These are phyloP conservation scores for Ascoidea asiatica DNA, from an alignment of 805 yeast genomes.

Conservation along the genomic window DNA sequence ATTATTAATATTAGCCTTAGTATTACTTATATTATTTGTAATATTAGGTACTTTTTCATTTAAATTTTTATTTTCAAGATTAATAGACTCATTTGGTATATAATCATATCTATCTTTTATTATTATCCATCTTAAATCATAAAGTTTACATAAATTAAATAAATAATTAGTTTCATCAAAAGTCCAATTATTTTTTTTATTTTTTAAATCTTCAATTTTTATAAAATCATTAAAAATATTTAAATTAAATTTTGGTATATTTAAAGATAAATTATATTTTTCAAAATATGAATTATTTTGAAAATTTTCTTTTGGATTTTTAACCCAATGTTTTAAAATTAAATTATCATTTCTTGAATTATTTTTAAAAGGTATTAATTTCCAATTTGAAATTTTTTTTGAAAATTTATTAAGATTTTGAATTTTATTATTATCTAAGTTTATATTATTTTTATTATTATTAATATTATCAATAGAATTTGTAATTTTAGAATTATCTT, in stretches of 20 bases:
- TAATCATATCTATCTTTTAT: slow-evolving; percentile 46
- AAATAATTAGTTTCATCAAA: slow-evolving; percentile 67
- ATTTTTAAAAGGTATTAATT: slow-evolving; percentile 45
- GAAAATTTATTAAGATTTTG: too few relatives aligned
- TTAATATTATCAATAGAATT: too few relatives aligned
- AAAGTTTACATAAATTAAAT: slow-evolving; percentile 54
- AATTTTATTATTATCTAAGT: slow-evolving; percentile 29
- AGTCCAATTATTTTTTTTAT: slow-evolving; percentile 33
- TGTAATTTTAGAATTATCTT: too few relatives aligned
- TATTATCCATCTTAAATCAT: slow-evolving; percentile 43
- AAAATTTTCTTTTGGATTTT: slow-evolving; percentile 34
- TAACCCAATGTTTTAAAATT: slow-evolving; percentile 72
- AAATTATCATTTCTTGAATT: slow-evolving; percentile 36
- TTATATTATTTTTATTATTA: too few relatives aligned
- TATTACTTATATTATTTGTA: neutral
- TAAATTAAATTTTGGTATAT: slow-evolving; percentile 53
- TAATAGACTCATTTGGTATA: neutral
- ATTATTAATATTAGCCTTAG: neutral
- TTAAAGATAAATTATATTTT: slow-evolving; percentile 55
- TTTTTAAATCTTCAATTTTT: slow-evolving; percentile 20
- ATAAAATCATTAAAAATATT: slow-evolving; percentile 46
- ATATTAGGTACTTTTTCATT: neutral
- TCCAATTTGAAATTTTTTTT: slow-evolving; percentile 79
- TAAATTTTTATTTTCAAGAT: neutral
- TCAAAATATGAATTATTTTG: slow-evolving; percentile 48